Evolutionary conservation across 177 flowering plant species (phyloP), one percentile per base, ranked within the genome.

Genomic region (Vitis hybrid): DNA sequence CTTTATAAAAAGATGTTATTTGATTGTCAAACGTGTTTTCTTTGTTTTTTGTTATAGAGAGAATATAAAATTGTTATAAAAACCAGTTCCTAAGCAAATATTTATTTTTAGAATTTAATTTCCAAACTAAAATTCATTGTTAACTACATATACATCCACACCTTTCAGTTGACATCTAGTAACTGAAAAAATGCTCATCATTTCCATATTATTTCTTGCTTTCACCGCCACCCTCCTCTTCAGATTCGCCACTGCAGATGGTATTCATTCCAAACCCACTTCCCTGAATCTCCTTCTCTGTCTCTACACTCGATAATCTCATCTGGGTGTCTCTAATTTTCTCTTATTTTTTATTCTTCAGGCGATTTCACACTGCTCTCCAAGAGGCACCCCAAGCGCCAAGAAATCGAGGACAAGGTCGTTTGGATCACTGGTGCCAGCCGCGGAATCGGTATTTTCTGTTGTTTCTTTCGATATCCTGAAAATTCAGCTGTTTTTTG

Each of bases 361-460:
- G 72, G 65, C 3, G 64, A 69, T 60, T 22, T 68, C 26, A 39
- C 70, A 0, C 39, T 68, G 33, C 57, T 68, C 19, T 68, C 70
- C 15, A 57, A 68, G 39, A 60, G 52, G 31, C 33, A 56, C 56
- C 63, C 16, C 22, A 68, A 68, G 33, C 64, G 70, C 62, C 31
- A 68, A 18, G 70, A 68, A 12, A 56, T 68, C n/a, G 70, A 68
- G 45, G 70, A 68, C 56, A 68, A 68, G 70, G 70, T 68, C 9
- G 22, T 56, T 57, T 68, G 70, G 70, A 56, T 68, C 31, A 68
- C 70, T 58, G 70, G 70, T 13, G 70, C 70, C 18, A 68, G 70
- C 50, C 70, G 70, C 10, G 70, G 70, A 21, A 81, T 81, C 10
- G 84, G 84, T 81, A 74, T 21, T 58, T 45, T 39, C 45, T 39